These are phyloP conservation scores for Margaritispora aquatica DNA, from an alignment of 495 filamentous ascomycete genomes.

Conservation along the genomic window DNA sequence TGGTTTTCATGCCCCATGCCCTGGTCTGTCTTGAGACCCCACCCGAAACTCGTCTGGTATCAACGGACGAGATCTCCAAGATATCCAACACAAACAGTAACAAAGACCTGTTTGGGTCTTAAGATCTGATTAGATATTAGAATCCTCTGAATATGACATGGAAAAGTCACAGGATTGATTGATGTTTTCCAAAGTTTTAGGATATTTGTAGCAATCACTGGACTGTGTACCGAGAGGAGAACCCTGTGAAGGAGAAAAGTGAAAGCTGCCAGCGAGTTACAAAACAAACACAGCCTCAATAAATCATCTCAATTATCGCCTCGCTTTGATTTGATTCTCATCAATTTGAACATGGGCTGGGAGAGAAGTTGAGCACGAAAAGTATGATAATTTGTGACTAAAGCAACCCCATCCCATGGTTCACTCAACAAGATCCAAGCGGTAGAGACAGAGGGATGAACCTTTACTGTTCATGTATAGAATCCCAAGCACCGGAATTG, in stretches of 20 bases:
- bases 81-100: slow-evolving; percentile 14
- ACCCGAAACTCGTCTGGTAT: slow-evolving; percentile 21
- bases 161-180: neutral
- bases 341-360: no score
- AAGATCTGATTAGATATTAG: neutral
- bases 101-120: slow-evolving; percentile 6
- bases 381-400: no score
- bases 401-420: no score
- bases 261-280: neutral
- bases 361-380: neutral
- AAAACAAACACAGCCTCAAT: neutral
- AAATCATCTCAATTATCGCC: no score
- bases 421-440: no score
- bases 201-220: no score
- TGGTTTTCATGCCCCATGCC: slow-evolving; percentile 8
- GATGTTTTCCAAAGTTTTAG: no score
- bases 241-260: neutral
- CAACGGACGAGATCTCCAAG: slow-evolving; percentile 6
- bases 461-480: no score
- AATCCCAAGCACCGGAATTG: no score
- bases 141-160: neutral
- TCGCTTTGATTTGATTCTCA: no score
- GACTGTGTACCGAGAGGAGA: no score
- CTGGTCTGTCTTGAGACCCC: slow-evolving; percentile 16
- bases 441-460: no score